A percentile compares a stretch with the other conserved stretches of the same genome.
Evolutionary conservation across 768 basidiomycete genomes (phyloP).

Genomic region (Cyclocybe aegerita): DNA sequence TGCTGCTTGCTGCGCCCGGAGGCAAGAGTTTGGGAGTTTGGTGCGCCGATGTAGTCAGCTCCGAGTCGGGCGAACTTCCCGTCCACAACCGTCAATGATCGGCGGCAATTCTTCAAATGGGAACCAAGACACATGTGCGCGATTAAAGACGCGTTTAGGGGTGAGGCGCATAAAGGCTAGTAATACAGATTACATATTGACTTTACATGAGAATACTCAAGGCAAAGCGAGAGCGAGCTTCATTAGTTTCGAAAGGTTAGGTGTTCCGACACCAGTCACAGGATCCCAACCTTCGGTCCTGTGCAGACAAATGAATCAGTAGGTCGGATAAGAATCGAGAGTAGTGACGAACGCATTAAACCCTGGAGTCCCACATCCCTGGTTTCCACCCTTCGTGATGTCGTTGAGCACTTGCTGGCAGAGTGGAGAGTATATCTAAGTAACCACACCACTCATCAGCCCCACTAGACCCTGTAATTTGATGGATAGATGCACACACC

Average conservation of each 20-base stretch:
- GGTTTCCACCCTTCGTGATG: constrained; percentile 39
- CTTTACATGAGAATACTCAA: constrained; percentile 12
- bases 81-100: too few species aligned
- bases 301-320: constrained; percentile 1
- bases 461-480: not conserved
- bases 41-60: too few species aligned
- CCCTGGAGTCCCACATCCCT: constrained; percentile 38
- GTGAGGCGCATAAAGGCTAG: not conserved
- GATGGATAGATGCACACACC: constrained; percentile 21
- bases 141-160: too few species aligned
- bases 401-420: constrained; percentile 39
- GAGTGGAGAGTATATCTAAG: constrained; percentile 33
- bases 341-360: constrained; percentile 28
- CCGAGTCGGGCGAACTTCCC: too few species aligned
- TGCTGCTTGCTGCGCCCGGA: too few species aligned
- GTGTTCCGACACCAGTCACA: constrained; percentile 41
- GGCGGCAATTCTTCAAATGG: too few species aligned
- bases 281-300: constrained; percentile 43
- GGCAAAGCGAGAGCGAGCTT: constrained; percentile 34
- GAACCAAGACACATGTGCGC: too few species aligned
- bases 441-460: not conserved
- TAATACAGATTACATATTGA: not conserved
- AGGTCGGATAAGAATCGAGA: not conserved
- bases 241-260: constrained; percentile 30
- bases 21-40: too few species aligned